Percentiles rank a stretch among this genome's conserved stretches.
phyloP scores from a whole-genome alignment of 1,284 basidiomycete species.

The Veloporphyrellus conicus region DNA sequence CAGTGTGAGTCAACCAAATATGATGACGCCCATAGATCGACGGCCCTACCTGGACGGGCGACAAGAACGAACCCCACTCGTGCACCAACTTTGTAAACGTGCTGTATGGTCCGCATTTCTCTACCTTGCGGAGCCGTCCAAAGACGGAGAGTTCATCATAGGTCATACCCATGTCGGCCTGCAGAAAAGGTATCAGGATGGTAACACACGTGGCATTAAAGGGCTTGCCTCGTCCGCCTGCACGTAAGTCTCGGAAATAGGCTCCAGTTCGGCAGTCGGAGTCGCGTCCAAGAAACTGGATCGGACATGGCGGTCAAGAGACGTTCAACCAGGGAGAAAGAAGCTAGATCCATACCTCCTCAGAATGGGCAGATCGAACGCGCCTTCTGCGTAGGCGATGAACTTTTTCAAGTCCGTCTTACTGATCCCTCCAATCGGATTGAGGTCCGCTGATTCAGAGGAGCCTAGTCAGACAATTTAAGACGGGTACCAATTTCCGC shows the following conservation, averaged over 20 bases:
- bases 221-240: constrained; percentile 84
- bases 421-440: constrained; percentile 96
- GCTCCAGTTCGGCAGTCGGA: constrained; percentile 95
- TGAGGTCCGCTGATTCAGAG: constrained; percentile 77
- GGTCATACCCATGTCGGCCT: constrained; percentile 99
- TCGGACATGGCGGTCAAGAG: not conserved
- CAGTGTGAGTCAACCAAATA: not conserved
- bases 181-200: not conserved
- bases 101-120: constrained; percentile 95
- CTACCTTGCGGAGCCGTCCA: constrained; percentile 89
- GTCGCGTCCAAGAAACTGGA: constrained; percentile 84
- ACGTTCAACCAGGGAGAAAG: not conserved
- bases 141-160: constrained; percentile 96
- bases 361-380: constrained; percentile 84
- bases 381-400: constrained; percentile 77
- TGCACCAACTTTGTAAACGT: constrained; percentile 93
- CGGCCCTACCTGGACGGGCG: constrained; percentile 66
- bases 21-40: not conserved
- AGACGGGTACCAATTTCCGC: constrained; percentile 7
- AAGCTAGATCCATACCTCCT: constrained; percentile 48
- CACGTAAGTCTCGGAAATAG: constrained; percentile 89
- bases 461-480: not conserved
- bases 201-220: not conserved
- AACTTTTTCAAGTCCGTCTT: constrained; percentile 97
- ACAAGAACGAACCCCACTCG: constrained; percentile 83